A percentile compares a stretch with the other conserved stretches of the same genome.
phyloP scores from a whole-genome alignment of 768 basidiomycete species.

The Favolaschia claudopus region DNA sequence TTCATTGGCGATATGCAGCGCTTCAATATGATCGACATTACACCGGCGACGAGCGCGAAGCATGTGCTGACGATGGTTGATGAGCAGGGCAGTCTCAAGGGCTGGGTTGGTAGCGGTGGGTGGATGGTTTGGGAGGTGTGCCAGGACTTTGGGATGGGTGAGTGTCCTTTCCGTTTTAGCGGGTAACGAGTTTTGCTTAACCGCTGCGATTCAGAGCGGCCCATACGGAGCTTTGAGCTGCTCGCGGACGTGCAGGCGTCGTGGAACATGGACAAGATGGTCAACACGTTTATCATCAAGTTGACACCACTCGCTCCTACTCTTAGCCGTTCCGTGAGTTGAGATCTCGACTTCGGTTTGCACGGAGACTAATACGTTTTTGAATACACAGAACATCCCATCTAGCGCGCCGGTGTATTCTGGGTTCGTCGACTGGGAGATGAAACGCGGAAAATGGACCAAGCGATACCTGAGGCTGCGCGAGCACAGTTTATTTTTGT shows the following conservation, averaged over 20 bases:
- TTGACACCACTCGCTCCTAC: constrained; percentile 68
- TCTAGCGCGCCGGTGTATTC: constrained; percentile 54
- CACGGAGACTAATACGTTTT: constrained; percentile 8
- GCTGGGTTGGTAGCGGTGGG: constrained; percentile 63
- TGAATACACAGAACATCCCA: constrained; percentile 44
- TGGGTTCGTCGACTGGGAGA: constrained; percentile 87
- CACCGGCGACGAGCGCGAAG: constrained; percentile 69
- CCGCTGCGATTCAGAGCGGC: constrained; percentile 70
- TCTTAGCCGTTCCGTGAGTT: constrained; percentile 68
- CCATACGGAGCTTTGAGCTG: constrained; percentile 88
- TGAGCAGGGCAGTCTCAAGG: constrained; percentile 69
- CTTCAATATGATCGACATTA: constrained; percentile 78
- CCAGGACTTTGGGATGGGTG: constrained; percentile 93
- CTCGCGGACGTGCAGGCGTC: constrained; percentile 79
- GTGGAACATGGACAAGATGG: constrained; percentile 85
- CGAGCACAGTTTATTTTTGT: constrained; percentile 86
- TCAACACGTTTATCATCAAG: constrained; percentile 84
- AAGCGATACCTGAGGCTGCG: constrained; percentile 90
- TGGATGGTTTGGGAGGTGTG: constrained; percentile 95
- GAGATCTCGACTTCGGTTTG: neutral
- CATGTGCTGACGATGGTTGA: constrained; percentile 76
- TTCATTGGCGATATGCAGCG: constrained; percentile 82
- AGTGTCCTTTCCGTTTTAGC: too few species aligned
- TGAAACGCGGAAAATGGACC: constrained; percentile 93
- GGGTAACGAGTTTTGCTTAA: too few species aligned